Evolutionary conservation across 164 flowering plant species (phyloP).

Genomic region (Magnolia sinica): DNA sequence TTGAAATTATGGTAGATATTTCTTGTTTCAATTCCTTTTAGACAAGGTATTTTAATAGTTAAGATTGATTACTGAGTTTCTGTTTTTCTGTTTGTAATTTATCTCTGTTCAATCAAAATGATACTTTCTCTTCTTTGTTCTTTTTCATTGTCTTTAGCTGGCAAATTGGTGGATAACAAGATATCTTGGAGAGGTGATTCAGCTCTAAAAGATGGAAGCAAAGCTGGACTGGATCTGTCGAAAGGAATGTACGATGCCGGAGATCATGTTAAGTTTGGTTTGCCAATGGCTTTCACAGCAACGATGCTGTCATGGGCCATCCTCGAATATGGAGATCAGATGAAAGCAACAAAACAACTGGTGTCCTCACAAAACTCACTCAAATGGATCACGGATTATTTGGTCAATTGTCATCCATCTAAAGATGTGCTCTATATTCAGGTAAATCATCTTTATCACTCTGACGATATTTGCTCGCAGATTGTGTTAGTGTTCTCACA

Average conservation of each 20-base stretch:
- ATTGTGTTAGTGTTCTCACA: neutral
- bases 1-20: too few species aligned
- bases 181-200: slow-evolving; percentile 91
- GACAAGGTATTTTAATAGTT: too few species aligned
- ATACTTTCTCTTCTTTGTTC: neutral
- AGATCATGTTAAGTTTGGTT: slow-evolving; percentile 86
- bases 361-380: slow-evolving; percentile 71
- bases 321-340: slow-evolving; percentile 96
- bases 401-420: slow-evolving; percentile 71
- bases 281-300: slow-evolving; percentile 96
- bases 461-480: neutral
- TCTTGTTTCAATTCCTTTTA: too few species aligned
- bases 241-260: slow-evolving; percentile 99
- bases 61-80: neutral
- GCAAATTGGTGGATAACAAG: slow-evolving; percentile 60
- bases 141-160: slow-evolving; percentile 39
- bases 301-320: slow-evolving; percentile 90
- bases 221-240: slow-evolving; percentile 65
- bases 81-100: neutral
- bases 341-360: slow-evolving; percentile 64
- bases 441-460: slow-evolving; percentile 32
- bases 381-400: slow-evolving; percentile 91
- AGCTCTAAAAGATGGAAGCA: slow-evolving; percentile 64
- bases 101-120: neutral
- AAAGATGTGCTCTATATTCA: slow-evolving; percentile 77